A percentile compares a stretch with the other conserved stretches of the same genome.
Evolutionary conservation across 2,329 filamentous ascomycete genomes (phyloP).

Genomic region (Alternaria infectoria): DNA sequence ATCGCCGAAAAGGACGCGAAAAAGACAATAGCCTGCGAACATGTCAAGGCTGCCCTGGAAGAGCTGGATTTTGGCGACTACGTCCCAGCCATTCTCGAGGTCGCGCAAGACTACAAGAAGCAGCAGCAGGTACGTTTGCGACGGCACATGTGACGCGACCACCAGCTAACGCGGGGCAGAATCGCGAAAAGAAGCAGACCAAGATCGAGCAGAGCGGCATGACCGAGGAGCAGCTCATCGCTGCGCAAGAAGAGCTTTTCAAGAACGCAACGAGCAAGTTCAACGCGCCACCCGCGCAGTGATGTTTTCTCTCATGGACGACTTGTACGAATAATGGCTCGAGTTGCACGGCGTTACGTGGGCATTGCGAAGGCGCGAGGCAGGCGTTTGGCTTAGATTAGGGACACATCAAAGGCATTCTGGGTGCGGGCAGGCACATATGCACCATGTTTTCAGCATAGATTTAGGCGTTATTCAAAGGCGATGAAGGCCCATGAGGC

Average conservation of each 20-base stretch:
- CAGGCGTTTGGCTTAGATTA: constrained; percentile 34
- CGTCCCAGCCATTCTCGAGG: constrained; percentile 83
- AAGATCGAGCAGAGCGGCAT: constrained; percentile 96
- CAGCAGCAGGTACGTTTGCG: constrained; percentile 75
- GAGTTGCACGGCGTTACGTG: constrained; percentile 32
- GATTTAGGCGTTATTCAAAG: constrained; percentile 6
- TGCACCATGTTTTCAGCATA: constrained; percentile 12
- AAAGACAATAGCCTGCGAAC: constrained; percentile 98
- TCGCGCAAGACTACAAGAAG: constrained; percentile 90
- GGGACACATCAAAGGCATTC: constrained; percentile 18
- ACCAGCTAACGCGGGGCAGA: constrained; percentile 59
- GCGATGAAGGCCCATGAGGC: not conserved
- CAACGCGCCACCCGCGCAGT: constrained; percentile 55
- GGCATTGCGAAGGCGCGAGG: constrained; percentile 16
- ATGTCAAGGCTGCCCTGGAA: constrained; percentile 93
- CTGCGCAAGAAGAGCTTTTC: constrained; percentile 91
- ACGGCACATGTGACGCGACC: not conserved
- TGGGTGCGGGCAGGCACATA: constrained; percentile 5
- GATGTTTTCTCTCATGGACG: constrained; percentile 20
- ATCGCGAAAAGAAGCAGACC: constrained; percentile 93
- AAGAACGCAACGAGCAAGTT: constrained; percentile 78
- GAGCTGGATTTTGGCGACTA: constrained; percentile 94
- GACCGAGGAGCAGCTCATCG: constrained; percentile 85
- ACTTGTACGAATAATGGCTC: constrained; percentile 18
- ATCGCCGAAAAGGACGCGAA: constrained; percentile 99